These are phyloP conservation scores for Calvatia gigantea DNA, from an alignment of 768 basidiomycete species.

Conservation along the genomic window DNA sequence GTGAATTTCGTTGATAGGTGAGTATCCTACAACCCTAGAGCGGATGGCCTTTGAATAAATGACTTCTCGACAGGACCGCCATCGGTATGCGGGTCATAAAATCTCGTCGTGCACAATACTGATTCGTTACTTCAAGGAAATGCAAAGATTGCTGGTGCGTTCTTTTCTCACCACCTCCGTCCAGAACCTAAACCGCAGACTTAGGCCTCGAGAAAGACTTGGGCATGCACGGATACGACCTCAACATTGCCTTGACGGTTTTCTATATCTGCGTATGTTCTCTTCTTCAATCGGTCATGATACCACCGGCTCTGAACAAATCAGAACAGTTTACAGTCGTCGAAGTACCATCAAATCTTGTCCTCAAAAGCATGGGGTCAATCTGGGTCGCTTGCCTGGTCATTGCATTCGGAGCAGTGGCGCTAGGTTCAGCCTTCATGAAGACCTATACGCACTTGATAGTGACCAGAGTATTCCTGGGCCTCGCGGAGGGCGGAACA, in stretches of 20 bases:
- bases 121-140: slow-evolving; percentile 15
- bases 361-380: slow-evolving; percentile 38
- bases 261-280: slow-evolving; percentile 36
- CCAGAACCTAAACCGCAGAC: not conserved
- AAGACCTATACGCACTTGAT: slow-evolving; percentile 30
- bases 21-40: not conserved
- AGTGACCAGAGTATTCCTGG: slow-evolving; percentile 35
- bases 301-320: not conserved
- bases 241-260: slow-evolving; percentile 37
- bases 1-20: slow-evolving; percentile 35
- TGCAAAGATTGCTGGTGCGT: slow-evolving; percentile 22
- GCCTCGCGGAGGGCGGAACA: slow-evolving; percentile 39
- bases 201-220: slow-evolving; percentile 37
- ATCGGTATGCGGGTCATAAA: slow-evolving; percentile 12
- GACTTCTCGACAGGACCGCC: slow-evolving; percentile 11
- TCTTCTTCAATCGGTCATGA: not conserved
- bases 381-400: slow-evolving; percentile 35
- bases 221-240: slow-evolving; percentile 36
- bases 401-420: slow-evolving; percentile 32
- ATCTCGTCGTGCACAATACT: not conserved
- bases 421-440: slow-evolving; percentile 38
- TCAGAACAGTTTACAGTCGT: slow-evolving; percentile 29
- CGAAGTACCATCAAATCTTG: slow-evolving; percentile 40
- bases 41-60: not conserved
- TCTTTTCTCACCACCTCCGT: slow-evolving; percentile 4